Evolutionary conservation across 1,284 basidiomycete species (phyloP), one percentile per base, ranked within the genome.

Genomic region (Sphagnurus paluster): DNA sequence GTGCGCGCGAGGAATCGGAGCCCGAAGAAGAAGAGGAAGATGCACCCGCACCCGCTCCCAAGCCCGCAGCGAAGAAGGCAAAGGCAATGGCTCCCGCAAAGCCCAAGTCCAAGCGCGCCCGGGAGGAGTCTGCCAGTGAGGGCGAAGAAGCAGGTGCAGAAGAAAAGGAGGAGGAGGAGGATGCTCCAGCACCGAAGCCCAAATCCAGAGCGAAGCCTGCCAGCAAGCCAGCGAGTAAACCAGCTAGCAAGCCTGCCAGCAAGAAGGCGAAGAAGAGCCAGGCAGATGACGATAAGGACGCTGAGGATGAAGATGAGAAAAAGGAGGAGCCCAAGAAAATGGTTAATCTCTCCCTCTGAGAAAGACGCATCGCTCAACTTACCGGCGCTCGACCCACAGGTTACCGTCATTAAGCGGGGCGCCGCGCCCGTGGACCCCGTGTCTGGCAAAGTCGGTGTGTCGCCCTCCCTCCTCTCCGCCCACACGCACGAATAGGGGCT

Each of bases 381-480:
- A n/a, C n/a, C n/a, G 29, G 38, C 25, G 29, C 35, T 13, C n/a
- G n/a, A n/a, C n/a, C n/a, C n/a, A n/a, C n/a, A 80, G 77, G 76
- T 80, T 40, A 80, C 76, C 13, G 70, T 82, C 14, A 40, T 83
- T 42, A 80, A 77, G 62, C 66, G 78, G 14, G 80, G 80, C n/a
- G 74, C 76, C 16, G 80, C 78, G 5, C 81, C 81, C 25, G 80
- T 84, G 6, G 81, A 84, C 56, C 69, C 75, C 0, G 42, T 51
- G 32, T 82, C 79, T 6, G 59, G 65, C 9, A 68, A 65, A 58
- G 72, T 77, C 46, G 54, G 80, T 82, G 52, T 56, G 79, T 75
- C 26, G 4, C 8, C n/a, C n/a, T n/a, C n/a, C n/a, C n/a, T n/a
- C n/a, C n/a, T n/a, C n/a, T n/a, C n/a, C n/a, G n/a, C n/a, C 33